These are phyloP conservation scores for Microstegium vimineum DNA, from an alignment of 176 grass and related monocot genomes.

Conservation along the genomic window DNA sequence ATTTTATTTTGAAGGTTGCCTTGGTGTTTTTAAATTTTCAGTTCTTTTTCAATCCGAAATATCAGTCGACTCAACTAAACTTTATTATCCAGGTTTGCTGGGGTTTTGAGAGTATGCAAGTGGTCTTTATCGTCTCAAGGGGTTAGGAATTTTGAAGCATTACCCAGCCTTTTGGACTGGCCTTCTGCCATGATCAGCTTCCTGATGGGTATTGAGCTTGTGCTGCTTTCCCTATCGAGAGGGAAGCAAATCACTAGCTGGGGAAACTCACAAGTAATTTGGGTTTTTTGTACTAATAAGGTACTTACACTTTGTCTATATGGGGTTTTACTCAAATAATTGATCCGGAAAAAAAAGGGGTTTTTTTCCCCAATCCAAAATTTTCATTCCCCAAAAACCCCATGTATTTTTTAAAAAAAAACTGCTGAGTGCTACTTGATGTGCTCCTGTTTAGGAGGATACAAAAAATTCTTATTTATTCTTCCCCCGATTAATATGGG, in stretches of 20 bases:
- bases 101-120: slow-evolving; percentile 97
- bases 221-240: slow-evolving; percentile 84
- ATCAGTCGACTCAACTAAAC: neutral
- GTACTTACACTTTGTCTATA: slow-evolving; percentile 29
- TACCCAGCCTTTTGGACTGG: slow-evolving; percentile 62
- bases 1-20: neutral
- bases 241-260: slow-evolving; percentile 91
- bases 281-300: slow-evolving; percentile 87
- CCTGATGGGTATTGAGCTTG: slow-evolving; percentile 89
- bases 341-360: neutral
- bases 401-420: neutral
- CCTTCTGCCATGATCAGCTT: slow-evolving; percentile 85
- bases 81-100: slow-evolving; percentile 70
- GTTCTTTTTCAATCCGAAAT: slow-evolving; percentile 6
- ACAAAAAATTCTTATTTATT: neutral
- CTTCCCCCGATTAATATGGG: neutral
- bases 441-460: neutral
- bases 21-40: neutral
- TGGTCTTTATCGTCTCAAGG: slow-evolving; percentile 70
- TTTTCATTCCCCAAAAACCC: slow-evolving; percentile 14
- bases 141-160: slow-evolving; percentile 83
- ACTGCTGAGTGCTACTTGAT: neutral
- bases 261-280: slow-evolving; percentile 97
- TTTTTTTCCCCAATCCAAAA: slow-evolving; percentile 3
- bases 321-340: neutral